Evolutionary conservation across 228 moss, liverwort and hornwort species (phyloP), one percentile per base, ranked within the genome.

Genomic region (Sphagnum magellanicum): DNA sequence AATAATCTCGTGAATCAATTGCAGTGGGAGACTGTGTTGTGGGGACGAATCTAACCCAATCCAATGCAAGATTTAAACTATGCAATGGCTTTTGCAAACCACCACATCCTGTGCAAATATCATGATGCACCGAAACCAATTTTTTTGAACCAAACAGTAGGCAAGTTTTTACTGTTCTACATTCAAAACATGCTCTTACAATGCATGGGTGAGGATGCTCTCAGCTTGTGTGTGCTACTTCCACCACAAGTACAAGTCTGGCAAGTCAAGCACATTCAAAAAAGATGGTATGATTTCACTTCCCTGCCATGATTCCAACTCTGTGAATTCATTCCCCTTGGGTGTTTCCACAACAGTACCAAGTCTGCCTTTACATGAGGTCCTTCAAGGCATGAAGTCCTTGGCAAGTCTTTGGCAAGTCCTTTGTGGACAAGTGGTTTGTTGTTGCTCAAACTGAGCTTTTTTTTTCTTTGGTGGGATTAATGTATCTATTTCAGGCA

Each of bases 251-350:
- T 97, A 91, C 67, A 88, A 85, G 63, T 88, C 93, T 47, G 76
- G 81, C 83, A 97, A 93, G 78, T 97, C 97, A 61, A 84, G 69
- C 66, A 74, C 83, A 13, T 97, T 91, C 75, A 77, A 82, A 73
- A 85, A 72, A 79, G 15, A 62, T 16, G 15, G 15, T 46, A 16
- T 7, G 8, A 8, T 6, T 16, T 46, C 2, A 47, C 8, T 62
- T 6, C 13, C 13, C 16, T 16, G 17, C 47, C 55, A 13, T 57
- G 15, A 16, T 13, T 62, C 47, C 32, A 32, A 32, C 32, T 32
- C 32, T 32, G 32, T 32, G 32, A 32, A 32, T 32, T 32, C 32
- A 32, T 32, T 32, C 32, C 32, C 32, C 32, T 32, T 32, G 32
- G 32, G 32, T 32, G 32, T 32, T 32, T 32, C 32, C 32, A 32